phyloP scores from a whole-genome alignment of 331 rosid species.

The Erythrophleum ivorense region DNA sequence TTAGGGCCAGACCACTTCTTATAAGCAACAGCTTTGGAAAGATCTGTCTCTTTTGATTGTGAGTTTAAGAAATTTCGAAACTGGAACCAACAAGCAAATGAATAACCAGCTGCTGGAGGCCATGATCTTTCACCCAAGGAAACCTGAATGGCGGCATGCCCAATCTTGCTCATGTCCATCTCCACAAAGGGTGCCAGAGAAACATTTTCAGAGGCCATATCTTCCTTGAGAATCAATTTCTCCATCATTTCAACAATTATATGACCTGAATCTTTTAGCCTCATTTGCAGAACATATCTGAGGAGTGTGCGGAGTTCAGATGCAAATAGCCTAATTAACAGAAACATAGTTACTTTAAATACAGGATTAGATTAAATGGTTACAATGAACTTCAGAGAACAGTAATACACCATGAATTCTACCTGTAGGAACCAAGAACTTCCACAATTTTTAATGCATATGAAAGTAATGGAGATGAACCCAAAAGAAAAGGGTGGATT shows the following conservation, averaged over 20 bases:
- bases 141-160: constrained; percentile 97
- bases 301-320: constrained; percentile 83
- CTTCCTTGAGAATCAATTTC: constrained; percentile 79
- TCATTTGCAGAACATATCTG: constrained; percentile 84
- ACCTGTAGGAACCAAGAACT: constrained; percentile 98
- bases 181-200: constrained; percentile 94
- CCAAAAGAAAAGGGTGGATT: constrained; percentile 86
- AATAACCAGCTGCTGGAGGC: constrained; percentile 99
- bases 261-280: constrained; percentile 79
- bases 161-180: constrained; percentile 95
- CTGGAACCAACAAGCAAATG: constrained; percentile 99
- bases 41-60: constrained; percentile 72
- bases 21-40: constrained; percentile 65
- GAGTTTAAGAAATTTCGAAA: constrained; percentile 77
- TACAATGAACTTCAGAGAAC: constrained; percentile 34
- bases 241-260: constrained; percentile 90
- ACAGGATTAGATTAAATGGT: constrained; percentile 28
- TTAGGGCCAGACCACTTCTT: constrained; percentile 63
- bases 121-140: constrained; percentile 99
- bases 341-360: constrained; percentile 43
- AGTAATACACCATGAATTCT: constrained; percentile 22
- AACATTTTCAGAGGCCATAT: constrained; percentile 73
- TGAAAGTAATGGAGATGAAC: constrained; percentile 86
- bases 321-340: constrained; percentile 77
- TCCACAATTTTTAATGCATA: constrained; percentile 86